Evolutionary conservation across 345 rosid genomes (phyloP), one percentile per base, ranked within the genome.

Genomic region (Boechera stricta): DNA sequence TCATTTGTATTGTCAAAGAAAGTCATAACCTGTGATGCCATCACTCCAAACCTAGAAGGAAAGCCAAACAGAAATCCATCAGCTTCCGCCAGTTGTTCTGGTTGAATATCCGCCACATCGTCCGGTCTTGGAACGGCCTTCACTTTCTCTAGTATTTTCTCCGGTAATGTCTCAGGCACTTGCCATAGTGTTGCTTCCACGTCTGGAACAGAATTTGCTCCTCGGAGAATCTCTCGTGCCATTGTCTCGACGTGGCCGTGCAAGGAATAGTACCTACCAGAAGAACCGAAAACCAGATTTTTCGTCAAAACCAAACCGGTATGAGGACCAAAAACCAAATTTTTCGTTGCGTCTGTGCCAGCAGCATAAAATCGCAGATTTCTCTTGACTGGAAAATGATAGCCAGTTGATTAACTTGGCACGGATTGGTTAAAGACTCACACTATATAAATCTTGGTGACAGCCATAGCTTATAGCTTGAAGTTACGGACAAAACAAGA

Each of bases 181-280:
- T 94, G 94, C 98, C 97, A 94, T 21, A 94, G 91, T 45, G 97
- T 90, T 69, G 97, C 97, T 74, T 94, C 95, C 12, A 92, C 94
- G 39, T 86, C 98, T 65, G 82, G 77, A 68, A 92, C 87, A 2
- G 87, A 33, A 73, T 87, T 90, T 36, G 91, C 98, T 48, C 98
- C 98, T 39, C 85, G 80, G 73, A 87, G 97, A 63, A 87, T 84
- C 80, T 90, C 90, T 57, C 98, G 76, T 39, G 98, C 98, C 98
- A 94, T 88, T 41, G 71, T 86, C 89, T 90, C 97, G 32, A 94
- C 98, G 60, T 94, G 98, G 16, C 98, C 89, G 67, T 90, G 64
- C 64, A 94, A 69, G 24, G 99, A 89, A 74, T 94, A 92, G 74
- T 79, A 90, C 76, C 98, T 94, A 69, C 4, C 26, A 77, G 57